Evolutionary conservation across 192 early-diverging fungal genomes (phyloP).

Genomic region (Coemansia guatemalensis): DNA sequence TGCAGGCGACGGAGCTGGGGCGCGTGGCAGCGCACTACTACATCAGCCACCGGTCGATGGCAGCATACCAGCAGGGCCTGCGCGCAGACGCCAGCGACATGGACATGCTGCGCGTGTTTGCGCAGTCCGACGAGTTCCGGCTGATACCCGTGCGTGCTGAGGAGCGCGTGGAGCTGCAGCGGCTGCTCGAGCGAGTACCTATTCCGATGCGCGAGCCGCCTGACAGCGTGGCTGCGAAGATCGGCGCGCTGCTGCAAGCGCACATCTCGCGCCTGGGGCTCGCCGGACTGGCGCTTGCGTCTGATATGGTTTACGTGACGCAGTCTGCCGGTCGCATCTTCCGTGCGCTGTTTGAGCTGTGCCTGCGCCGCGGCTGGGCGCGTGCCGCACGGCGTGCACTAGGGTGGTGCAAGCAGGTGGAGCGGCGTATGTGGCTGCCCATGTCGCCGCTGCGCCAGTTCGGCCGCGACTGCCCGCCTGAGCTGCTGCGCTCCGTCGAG

Average conservation of each 20-base stretch:
- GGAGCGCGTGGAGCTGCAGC: conserved; percentile 87
- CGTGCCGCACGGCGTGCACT: conserved; percentile 85
- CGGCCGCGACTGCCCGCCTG: conserved; percentile 61
- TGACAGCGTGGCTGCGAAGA: conserved; percentile 90
- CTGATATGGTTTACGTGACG: conserved; percentile 99
- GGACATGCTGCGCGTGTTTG: conserved; percentile 88
- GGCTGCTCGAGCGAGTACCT: conserved; percentile 89
- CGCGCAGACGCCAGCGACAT: conserved; percentile 88
- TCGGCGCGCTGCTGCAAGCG: conserved; percentile 90
- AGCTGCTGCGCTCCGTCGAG: conserved; percentile 86
- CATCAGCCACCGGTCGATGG: conserved; percentile 88
- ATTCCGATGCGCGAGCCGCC: conserved; percentile 89
- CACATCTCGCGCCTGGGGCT: conserved; percentile 94
- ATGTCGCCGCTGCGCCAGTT: conserved; percentile 98
- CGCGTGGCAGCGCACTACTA: conserved; percentile 98
- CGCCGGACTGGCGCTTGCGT: conserved; percentile 91
- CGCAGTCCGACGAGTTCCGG: conserved; percentile 89
- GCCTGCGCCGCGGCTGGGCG: conserved; percentile 91
- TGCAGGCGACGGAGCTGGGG: conserved; percentile 89
- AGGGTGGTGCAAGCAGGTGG: conserved; percentile 97
- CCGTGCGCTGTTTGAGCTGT: conserved; percentile 97
- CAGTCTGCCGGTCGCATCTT: conserved; percentile 92
- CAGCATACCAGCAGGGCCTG: conserved; percentile 91
- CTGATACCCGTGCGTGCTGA: conserved; percentile 92
- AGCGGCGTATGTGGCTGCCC: conserved; percentile 87